Percentiles rank a stretch among this genome's conserved stretches.
These are phyloP conservation scores for Penicillium argentinense DNA, from an alignment of 495 filamentous ascomycete genomes.

Conservation along the genomic window DNA sequence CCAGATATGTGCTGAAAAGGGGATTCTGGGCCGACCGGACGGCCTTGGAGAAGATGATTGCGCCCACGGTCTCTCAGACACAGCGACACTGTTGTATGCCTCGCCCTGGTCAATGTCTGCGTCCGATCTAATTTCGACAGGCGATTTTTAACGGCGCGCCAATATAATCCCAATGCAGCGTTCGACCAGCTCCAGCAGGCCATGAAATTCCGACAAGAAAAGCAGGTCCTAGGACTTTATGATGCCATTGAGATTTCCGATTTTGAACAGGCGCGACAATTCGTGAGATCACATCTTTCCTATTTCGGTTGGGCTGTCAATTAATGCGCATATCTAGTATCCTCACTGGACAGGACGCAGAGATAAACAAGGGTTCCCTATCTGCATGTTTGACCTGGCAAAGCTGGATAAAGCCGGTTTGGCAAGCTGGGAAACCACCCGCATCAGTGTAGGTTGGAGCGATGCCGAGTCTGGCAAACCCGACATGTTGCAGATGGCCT, in stretches of 20 bases:
- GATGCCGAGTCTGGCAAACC: not conserved
- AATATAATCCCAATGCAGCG: constrained; percentile 16
- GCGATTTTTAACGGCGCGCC: constrained; percentile 33
- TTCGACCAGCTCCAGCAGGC: constrained; percentile 27
- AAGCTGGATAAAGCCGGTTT: constrained; percentile 15
- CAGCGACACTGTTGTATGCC: constrained; percentile 32
- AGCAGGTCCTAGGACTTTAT: constrained; percentile 21
- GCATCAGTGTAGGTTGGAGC: constrained; percentile 2
- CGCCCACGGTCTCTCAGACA: constrained; percentile 28
- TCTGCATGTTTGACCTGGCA: constrained; percentile 26
- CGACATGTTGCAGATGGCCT: constrained; percentile 24
- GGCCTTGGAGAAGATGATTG: constrained; percentile 22
- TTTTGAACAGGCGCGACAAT: constrained; percentile 24
- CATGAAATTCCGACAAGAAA: constrained; percentile 18
- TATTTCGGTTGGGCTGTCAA: not conserved
- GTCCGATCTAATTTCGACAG: constrained; percentile 16
- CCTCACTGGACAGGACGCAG: constrained; percentile 37
- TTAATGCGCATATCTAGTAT: constrained; percentile 26
- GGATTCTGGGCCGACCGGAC: constrained; percentile 18
- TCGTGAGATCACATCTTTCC: constrained; percentile 14
- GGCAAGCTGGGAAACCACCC: constrained; percentile 17
- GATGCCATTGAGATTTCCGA: constrained; percentile 22
- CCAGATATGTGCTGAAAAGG: constrained; percentile 18
- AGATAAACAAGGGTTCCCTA: constrained; percentile 27
- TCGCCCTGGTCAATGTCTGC: too few relatives aligned